Conservation (phyloP, 1,284 basidiomycete genomes). For the Paramarasmius palmivorus region DNA sequence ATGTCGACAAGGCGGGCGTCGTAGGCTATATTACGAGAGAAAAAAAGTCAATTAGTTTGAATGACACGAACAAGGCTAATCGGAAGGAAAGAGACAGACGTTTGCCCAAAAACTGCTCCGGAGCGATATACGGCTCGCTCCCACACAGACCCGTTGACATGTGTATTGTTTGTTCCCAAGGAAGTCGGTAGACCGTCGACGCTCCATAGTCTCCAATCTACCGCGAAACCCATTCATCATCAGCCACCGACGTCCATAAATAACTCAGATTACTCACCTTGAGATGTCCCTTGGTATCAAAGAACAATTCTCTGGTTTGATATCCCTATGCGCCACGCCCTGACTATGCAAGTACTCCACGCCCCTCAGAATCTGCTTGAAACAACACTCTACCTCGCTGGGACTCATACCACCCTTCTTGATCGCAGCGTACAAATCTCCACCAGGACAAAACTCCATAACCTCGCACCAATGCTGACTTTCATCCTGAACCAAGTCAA, state of each 20-base stretch:
- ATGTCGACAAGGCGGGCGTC: conserved; percentile 97
- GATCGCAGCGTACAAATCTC: conserved; percentile 96
- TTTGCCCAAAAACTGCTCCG: conserved; percentile 95
- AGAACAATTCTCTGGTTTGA: conserved; percentile 98
- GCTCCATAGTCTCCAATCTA: conserved; percentile 99
- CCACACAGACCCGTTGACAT: conserved; percentile 97
- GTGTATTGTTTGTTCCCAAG: conserved; percentile 97
- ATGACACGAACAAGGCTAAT: too few species aligned
- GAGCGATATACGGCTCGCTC: conserved; percentile 98
- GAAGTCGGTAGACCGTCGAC: conserved; percentile 96
- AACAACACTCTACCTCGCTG: conserved; percentile 94
- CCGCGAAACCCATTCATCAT: conserved; percentile 13
- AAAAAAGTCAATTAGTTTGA: too few species aligned
- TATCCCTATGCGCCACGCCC: conserved; percentile 96
- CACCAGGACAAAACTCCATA: conserved; percentile 99
- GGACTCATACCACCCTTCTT: conserved; percentile 96
- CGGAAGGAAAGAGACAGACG: conserved; percentile 83
- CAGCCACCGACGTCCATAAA: conserved; percentile 13
- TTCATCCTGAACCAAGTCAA: conserved; percentile 98
- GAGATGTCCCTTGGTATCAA: conserved; percentile 90
- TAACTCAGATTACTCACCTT: conserved; percentile 60
- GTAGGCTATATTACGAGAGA: conserved; percentile 69
- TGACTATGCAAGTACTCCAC: conserved; percentile 92
- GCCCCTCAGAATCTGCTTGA: conserved; percentile 94
- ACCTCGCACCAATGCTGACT: conserved; percentile 98